phyloP scores from a whole-genome alignment of 768 basidiomycete species.

The Punctularia strigosozonata region DNA sequence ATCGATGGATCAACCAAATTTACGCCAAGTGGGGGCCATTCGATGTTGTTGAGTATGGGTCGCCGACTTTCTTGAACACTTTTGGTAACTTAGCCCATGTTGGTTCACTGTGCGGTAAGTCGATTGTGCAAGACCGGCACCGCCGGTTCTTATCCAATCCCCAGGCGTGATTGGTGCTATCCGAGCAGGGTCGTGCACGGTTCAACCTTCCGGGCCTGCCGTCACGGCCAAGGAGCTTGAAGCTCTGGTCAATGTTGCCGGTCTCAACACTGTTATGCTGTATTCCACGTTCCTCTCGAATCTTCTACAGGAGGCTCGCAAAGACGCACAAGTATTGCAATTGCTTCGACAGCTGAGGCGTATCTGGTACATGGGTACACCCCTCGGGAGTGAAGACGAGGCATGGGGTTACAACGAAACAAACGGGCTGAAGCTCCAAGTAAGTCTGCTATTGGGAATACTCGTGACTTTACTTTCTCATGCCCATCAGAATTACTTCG shows the following conservation, averaged over 20 bases:
- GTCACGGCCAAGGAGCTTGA: slow-evolving; percentile 6
- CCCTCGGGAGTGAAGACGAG: slow-evolving; percentile 10
- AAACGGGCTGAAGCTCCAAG: slow-evolving; percentile 4
- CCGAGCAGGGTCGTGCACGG: slow-evolving; percentile 6
- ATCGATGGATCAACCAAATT: slow-evolving; percentile 6
- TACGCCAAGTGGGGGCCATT: slow-evolving; percentile 3
- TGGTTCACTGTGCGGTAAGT: slow-evolving; percentile 7
- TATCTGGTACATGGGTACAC: slow-evolving; percentile 9
- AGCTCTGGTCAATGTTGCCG: slow-evolving; percentile 4
- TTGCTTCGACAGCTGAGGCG: slow-evolving; percentile 4
- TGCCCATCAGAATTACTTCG: too few species aligned
- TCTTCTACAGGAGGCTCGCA: slow-evolving; percentile 5
- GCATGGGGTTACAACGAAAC: slow-evolving; percentile 8
- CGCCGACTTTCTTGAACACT: slow-evolving; percentile 7
- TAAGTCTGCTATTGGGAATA: slow-evolving; percentile 5
- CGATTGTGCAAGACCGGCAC: too few species aligned
- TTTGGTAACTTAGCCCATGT: slow-evolving; percentile 10
- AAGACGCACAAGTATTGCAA: slow-evolving; percentile 3
- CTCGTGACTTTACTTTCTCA: too few species aligned
- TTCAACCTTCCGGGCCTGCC: slow-evolving; percentile 8
- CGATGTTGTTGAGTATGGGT: not conserved
- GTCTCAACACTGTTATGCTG: slow-evolving; percentile 7
- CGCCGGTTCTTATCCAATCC: not conserved
- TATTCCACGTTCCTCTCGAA: slow-evolving; percentile 9
- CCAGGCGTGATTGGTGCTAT: slow-evolving; percentile 4